Percentiles rank a stretch among this genome's conserved stretches.
Evolutionary conservation across 306 rosid species (phyloP).

Genomic region (Vigna unguiculata): DNA sequence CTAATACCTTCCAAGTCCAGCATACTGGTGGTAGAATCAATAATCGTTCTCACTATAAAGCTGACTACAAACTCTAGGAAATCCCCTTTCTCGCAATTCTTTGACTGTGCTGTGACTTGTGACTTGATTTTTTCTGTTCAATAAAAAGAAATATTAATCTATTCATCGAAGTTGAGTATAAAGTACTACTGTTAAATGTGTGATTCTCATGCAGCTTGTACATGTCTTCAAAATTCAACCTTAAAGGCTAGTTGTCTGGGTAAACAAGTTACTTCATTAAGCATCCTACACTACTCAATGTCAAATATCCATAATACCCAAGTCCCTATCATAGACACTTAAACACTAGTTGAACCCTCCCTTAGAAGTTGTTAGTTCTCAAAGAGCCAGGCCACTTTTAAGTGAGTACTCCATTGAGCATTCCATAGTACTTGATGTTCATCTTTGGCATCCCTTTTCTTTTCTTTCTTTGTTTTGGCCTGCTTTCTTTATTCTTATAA

Average conservation of each 20-base stretch:
- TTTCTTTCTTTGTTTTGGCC: neutral
- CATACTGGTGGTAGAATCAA: neutral
- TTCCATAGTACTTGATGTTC: neutral
- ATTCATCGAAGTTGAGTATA: conserved; percentile 32
- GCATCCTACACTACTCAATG: neutral
- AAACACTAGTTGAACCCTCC: neutral
- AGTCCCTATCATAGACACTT: neutral
- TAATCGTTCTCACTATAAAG: neutral
- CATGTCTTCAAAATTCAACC: conserved; percentile 21
- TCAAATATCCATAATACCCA: too few relatives aligned
- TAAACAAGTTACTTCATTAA: too few relatives aligned
- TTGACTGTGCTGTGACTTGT: neutral
- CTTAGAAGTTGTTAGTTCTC: neutral
- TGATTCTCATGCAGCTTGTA: conserved; percentile 30
- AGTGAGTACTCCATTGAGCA: neutral
- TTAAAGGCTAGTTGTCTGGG: neutral
- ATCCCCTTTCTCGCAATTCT: conserved; percentile 7
- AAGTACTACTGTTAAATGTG: conserved; percentile 19
- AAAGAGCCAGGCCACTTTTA: neutral
- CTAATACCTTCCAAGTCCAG: conserved; percentile 14
- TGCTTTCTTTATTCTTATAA: neutral
- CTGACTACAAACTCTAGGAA: neutral
- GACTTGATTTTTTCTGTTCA: conserved; percentile 35
- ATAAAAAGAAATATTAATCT: conserved; percentile 34
- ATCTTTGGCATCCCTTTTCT: neutral